Percentiles rank a stretch among this genome's conserved stretches.
phyloP scores from a whole-genome alignment of 805 yeast species.

The Hemisphaericaspora nanyangensis region DNA sequence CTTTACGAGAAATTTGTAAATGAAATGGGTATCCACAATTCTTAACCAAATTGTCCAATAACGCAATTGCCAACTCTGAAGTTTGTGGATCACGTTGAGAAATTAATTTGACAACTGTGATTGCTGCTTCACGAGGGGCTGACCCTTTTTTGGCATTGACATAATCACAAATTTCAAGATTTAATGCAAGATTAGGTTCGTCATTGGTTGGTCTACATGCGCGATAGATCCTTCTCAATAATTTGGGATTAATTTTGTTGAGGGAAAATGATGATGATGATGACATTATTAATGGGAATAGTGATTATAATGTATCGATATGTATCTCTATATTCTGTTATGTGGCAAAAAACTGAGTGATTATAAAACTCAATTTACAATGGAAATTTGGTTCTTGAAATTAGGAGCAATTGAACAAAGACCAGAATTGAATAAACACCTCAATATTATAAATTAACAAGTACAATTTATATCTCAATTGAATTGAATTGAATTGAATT shows the following conservation, averaged over 20 bases:
- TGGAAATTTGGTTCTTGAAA: no score
- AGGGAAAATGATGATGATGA: constrained; percentile 33
- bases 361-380: background rate
- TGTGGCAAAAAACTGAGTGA: background rate
- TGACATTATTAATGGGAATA: constrained; percentile 8
- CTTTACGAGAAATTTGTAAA: constrained; percentile 90
- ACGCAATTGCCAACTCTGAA: constrained; percentile 74
- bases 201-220: constrained; percentile 80
- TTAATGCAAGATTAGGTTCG: constrained; percentile 86
- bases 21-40: constrained; percentile 98
- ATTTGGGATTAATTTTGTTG: constrained; percentile 43
- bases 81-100: constrained; percentile 83
- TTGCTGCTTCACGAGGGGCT: constrained; percentile 88
- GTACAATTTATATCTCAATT: no score
- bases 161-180: constrained; percentile 89
- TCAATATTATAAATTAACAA: no score
- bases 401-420: no score
- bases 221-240: constrained; percentile 50
- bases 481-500: no score
- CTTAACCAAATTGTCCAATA: constrained; percentile 87
- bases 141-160: constrained; percentile 90
- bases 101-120: constrained; percentile 75
- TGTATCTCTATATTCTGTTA: background rate
- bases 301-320: no score
- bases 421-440: no score